Percentiles rank a stretch among this genome's conserved stretches.
Evolutionary conservation across 345 rosid genomes (phyloP).

Genomic region (Brassica juncea): DNA sequence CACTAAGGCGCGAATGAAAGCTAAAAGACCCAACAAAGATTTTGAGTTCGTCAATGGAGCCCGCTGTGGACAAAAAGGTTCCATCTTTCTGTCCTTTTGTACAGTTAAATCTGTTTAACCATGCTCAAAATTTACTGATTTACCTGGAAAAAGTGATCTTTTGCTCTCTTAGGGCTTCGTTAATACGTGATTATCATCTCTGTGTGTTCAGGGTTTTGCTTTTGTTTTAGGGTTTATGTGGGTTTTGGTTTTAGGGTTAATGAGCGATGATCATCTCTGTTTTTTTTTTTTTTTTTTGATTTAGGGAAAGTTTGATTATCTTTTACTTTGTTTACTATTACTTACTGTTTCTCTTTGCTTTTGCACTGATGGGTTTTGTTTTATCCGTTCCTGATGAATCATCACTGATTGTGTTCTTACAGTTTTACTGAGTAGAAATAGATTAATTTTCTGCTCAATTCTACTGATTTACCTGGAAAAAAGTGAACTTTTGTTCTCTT

Average conservation of each 20-base stretch:
- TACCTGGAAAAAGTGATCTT: background rate
- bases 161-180: background rate
- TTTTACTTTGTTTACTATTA: background rate
- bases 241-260: background rate
- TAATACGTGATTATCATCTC: conserved; percentile 27
- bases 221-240: conserved; percentile 6
- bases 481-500: background rate
- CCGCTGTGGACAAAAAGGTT: conserved; percentile 72
- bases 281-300: background rate
- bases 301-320: conserved; percentile 17
- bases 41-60: conserved; percentile 54
- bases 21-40: no score
- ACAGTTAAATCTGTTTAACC: no score
- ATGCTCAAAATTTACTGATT: no score
- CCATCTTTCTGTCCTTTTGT: background rate
- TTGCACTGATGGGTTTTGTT: background rate
- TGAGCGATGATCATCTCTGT: conserved; percentile 27
- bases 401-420: background rate
- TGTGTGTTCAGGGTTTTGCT: background rate
- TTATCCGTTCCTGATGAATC: no score
- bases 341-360: background rate
- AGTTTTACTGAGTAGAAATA: background rate
- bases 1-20: no score
- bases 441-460: background rate
- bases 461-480: conserved; percentile 2